Conservation (phyloP, 169 alveolate species). For the Eimeria zaria region DNA sequence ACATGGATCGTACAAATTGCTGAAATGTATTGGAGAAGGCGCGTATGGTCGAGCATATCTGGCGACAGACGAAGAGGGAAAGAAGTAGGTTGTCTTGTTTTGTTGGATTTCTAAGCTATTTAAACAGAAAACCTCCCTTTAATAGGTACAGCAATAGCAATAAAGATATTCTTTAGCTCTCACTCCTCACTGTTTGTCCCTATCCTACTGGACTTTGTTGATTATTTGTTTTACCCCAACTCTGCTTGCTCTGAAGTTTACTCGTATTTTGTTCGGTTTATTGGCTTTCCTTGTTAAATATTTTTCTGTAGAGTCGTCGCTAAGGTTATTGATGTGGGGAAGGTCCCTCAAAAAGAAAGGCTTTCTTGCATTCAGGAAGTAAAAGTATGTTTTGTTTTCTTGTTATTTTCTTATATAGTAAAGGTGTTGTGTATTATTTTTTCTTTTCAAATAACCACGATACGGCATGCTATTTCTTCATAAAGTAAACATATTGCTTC, state of each 20-base stretch:
- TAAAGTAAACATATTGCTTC: too few relatives aligned
- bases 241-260: too few relatives aligned
- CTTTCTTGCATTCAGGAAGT: slow-evolving; percentile 93
- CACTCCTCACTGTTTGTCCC: too few relatives aligned
- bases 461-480: too few relatives aligned
- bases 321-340: slow-evolving; percentile 93
- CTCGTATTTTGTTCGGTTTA: neutral
- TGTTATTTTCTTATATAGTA: neutral
- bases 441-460: too few relatives aligned
- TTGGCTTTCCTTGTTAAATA: neutral
- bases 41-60: slow-evolving; percentile 80
- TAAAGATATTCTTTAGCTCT: too few relatives aligned
- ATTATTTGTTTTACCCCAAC: neutral
- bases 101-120: too few relatives aligned
- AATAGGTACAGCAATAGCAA: neutral
- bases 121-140: too few relatives aligned
- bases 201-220: neutral
- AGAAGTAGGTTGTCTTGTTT: slow-evolving; percentile 19
- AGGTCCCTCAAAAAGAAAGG: slow-evolving; percentile 90
- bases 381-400: slow-evolving; percentile 24
- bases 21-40: slow-evolving; percentile 76
- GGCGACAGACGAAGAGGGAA: slow-evolving; percentile 50
- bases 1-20: neutral
- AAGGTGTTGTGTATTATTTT: neutral
- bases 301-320: slow-evolving; percentile 88